A percentile compares a stretch with the other conserved stretches of the same genome.
Evolutionary conservation across 2,329 filamentous ascomycete genomes (phyloP).

Genomic region (Pseudocercospora crystallina): DNA sequence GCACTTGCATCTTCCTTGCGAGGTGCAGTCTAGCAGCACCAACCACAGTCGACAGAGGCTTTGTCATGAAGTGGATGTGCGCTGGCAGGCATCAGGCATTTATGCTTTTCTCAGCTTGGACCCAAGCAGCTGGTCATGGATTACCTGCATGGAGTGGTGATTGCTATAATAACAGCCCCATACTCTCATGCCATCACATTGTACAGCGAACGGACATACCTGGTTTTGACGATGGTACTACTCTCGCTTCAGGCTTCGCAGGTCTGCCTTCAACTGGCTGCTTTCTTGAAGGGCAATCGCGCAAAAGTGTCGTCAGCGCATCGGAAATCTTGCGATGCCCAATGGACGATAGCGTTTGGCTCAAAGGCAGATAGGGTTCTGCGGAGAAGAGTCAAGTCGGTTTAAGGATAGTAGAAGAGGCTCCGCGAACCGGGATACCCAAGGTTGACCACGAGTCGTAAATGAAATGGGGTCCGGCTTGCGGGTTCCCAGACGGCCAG

Average conservation of each 20-base stretch:
- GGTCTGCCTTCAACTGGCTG: background rate
- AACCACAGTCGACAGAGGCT: no score
- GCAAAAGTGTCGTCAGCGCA: slow-evolving; percentile 3
- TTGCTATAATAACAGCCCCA: slow-evolving; percentile 1
- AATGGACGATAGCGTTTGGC: background rate
- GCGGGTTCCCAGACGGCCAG: background rate
- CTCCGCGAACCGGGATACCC: background rate
- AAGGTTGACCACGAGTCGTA: background rate
- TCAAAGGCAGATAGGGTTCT: background rate
- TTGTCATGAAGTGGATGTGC: background rate
- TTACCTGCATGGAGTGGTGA: background rate
- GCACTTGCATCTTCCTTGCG: no score
- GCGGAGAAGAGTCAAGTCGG: background rate
- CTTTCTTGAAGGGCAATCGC: background rate
- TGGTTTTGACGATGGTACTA: background rate
- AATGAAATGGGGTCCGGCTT: background rate
- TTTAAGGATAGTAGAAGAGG: background rate
- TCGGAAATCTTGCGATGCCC: background rate
- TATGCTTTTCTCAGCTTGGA: background rate
- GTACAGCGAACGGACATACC: background rate
- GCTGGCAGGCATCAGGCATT: slow-evolving; percentile 1
- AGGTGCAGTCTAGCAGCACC: no score
- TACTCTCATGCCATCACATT: background rate
- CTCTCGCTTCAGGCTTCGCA: background rate
- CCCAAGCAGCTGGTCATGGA: background rate